Percentiles rank a stretch among this genome's conserved stretches.
phyloP scores from a whole-genome alignment of 352 stramenopile genomes.

The Phytopythium helicoides region DNA sequence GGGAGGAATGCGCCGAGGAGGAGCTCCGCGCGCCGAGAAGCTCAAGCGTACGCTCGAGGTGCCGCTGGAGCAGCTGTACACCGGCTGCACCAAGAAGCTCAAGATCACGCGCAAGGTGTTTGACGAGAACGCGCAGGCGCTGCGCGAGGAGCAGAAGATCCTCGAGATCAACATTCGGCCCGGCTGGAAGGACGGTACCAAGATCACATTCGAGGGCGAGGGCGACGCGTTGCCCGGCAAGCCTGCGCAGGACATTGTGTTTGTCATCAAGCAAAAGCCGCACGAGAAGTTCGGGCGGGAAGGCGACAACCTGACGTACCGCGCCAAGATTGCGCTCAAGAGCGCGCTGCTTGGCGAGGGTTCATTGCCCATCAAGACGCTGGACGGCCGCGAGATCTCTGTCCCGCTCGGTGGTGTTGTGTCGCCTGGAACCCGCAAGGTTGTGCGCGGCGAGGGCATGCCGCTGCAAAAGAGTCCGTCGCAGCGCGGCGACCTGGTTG shows the following conservation, averaged over 20 bases:
- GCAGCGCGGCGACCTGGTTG: slow-evolving; percentile 91
- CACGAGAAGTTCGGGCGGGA: slow-evolving; percentile 94
- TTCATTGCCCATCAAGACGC: slow-evolving; percentile 88
- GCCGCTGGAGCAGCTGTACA: slow-evolving; percentile 88
- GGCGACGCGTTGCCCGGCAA: slow-evolving; percentile 89
- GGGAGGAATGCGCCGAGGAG: neutral
- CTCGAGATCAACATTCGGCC: slow-evolving; percentile 95
- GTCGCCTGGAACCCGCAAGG: slow-evolving; percentile 89
- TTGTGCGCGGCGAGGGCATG: slow-evolving; percentile 96
- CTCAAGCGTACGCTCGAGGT: slow-evolving; percentile 90
- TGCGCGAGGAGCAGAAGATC: slow-evolving; percentile 94
- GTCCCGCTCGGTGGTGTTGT: slow-evolving; percentile 91
- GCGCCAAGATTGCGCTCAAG: slow-evolving; percentile 93
- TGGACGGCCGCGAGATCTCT: slow-evolving; percentile 92
- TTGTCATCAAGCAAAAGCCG: slow-evolving; percentile 91
- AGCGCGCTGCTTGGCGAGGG: slow-evolving; percentile 93
- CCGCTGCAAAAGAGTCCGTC: slow-evolving; percentile 80
- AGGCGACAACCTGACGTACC: slow-evolving; percentile 94
- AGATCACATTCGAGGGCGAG: slow-evolving; percentile 95
- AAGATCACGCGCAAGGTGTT: slow-evolving; percentile 94
- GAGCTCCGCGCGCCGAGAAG: slow-evolving; percentile 36
- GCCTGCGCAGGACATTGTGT: slow-evolving; percentile 94
- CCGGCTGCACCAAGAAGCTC: slow-evolving; percentile 88
- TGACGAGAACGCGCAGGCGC: slow-evolving; percentile 67
- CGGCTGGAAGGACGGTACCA: slow-evolving; percentile 96